Conservation (phyloP, 306 rosid genomes). For the Vigna unguiculata region DNA sequence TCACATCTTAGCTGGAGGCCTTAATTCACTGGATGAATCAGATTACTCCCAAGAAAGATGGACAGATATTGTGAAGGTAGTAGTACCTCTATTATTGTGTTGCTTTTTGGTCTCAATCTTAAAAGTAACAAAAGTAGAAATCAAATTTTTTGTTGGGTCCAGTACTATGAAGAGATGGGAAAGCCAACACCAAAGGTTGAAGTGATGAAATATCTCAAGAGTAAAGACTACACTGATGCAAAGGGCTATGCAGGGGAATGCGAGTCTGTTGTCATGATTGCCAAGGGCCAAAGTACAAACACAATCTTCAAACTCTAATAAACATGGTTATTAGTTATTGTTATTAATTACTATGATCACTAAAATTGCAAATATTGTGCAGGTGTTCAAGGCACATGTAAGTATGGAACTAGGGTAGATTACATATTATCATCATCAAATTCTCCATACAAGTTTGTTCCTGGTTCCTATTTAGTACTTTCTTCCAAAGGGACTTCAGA, state of each 20-base stretch:
- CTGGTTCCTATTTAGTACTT: conserved; percentile 84
- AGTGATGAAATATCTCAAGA: conserved; percentile 77
- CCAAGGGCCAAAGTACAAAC: conserved; percentile 94
- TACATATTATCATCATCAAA: conserved; percentile 82
- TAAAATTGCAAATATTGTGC: conserved; percentile 41
- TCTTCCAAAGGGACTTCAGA: conserved; percentile 99
- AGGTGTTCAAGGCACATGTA: conserved; percentile 99
- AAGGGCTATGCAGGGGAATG: conserved; percentile 84
- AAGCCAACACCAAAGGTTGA: conserved; percentile 87
- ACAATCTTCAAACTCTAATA: conserved; percentile 9
- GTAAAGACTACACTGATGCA: conserved; percentile 76
- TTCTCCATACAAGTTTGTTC: conserved; percentile 74
- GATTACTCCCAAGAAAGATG: conserved; percentile 96
- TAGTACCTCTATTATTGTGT: conserved; percentile 12
- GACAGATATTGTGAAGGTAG: conserved; percentile 93
- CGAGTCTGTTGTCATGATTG: conserved; percentile 93
- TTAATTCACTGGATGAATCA: conserved; percentile 85
- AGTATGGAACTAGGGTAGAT: conserved; percentile 95
- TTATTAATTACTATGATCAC: neutral
- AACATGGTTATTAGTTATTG: neutral
- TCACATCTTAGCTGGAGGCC: conserved; percentile 89
- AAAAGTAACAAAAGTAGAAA: conserved; percentile 7
- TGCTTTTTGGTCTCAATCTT: conserved; percentile 36
- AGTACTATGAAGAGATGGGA: conserved; percentile 89
- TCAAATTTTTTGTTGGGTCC: conserved; percentile 35